Base-by-base conservation (phyloP, 208 protist species). In the Willaertia magna region DNA sequence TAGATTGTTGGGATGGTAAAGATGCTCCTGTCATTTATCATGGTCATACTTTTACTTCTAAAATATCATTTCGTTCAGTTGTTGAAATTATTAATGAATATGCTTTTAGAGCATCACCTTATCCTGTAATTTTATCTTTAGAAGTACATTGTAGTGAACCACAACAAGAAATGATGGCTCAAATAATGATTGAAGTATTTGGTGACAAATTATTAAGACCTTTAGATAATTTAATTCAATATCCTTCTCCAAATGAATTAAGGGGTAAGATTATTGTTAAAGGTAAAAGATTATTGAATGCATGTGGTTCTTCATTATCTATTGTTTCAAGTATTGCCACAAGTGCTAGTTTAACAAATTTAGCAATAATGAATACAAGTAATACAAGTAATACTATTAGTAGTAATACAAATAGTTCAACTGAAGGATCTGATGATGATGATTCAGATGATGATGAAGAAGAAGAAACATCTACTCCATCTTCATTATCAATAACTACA, bases 1-100 rank as follows among this genome's bases (percentile, higher is more conserved):
- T 95, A 0, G 93, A 96, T 86, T 91, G 87, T 82, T 96, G 94
- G 93, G 94, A 96, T 88, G 93, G 93, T 2, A 47, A 83, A 39
- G 88, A 89, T 44, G 89, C 93, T 52, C 93, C 93, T 18, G 88
- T 95, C 42, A 91, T 95, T 61, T 93, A 89, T 76, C 94, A 96
- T 84, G 92, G 93, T 34, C 86, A 90, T 88, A 96, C 94, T 14
- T 85, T 94, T 1, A 95, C 91, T 0, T 86, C 67, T 18, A 92
- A 93, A 84, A 92, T 94, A n/a, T 85, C 76, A n/a, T 94, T 94
- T 34, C 55, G 59, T 49, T 90, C 93, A 79, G 92, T 93, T 18
- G 22, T 89, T 2, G 39, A 87, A 44, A 86, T 85, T 3, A 93
- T 95, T 52, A 52, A 47, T 55, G 76, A 90, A n/a, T 84, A 91